Percentiles rank a stretch among this genome's conserved stretches.
Conservation (phyloP, 768 basidiomycete genomes). For the Naganishia antarctica region DNA sequence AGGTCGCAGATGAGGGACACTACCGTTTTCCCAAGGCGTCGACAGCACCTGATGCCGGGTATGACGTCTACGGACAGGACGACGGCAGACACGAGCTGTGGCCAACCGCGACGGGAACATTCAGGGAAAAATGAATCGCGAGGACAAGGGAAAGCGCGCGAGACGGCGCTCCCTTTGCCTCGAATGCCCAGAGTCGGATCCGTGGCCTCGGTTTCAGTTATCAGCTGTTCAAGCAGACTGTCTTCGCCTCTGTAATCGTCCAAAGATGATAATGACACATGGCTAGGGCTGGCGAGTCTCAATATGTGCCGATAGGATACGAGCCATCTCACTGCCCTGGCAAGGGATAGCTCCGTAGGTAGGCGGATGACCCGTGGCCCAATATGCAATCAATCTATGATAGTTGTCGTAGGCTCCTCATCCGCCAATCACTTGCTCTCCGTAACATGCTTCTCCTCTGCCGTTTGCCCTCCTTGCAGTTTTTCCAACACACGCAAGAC, state of each 20-base stretch:
- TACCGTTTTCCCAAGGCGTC: too few relatives aligned
- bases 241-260: too few relatives aligned
- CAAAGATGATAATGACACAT: too few relatives aligned
- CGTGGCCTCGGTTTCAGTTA: neutral
- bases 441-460: neutral
- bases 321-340: too few relatives aligned
- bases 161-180: constrained; percentile 9
- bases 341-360: too few relatives aligned
- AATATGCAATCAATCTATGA: neutral
- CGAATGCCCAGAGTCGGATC: neutral
- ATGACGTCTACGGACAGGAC: constrained; percentile 15
- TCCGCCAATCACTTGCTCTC: neutral
- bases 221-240: too few relatives aligned
- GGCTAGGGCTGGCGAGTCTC: too few relatives aligned
- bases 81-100: neutral
- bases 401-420: neutral
- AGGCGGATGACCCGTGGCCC: too few relatives aligned
- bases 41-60: neutral
- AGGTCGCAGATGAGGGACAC: neutral
- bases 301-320: too few relatives aligned
- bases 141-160: neutral
- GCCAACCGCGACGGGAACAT: constrained; percentile 1
- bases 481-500: constrained; percentile 46
- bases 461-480: neutral
- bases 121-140: constrained; percentile 4